Conservation (phyloP, 1,284 basidiomycete species). For the Leccinum solheimii region DNA sequence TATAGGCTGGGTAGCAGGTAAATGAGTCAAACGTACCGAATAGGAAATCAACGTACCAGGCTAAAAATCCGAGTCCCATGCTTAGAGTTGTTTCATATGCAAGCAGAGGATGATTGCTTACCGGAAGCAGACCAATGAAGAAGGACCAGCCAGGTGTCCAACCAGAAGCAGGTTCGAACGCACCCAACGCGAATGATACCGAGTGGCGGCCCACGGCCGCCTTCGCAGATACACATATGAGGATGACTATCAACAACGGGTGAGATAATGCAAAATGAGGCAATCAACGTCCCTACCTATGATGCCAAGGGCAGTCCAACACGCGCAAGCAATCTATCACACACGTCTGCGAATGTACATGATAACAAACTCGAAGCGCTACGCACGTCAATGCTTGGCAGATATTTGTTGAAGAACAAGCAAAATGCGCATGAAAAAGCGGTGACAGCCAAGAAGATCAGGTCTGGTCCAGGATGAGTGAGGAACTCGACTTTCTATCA, state of each 20-base stretch:
- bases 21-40: slow-evolving; percentile 2
- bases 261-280: slow-evolving; percentile 2
- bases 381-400: slow-evolving; percentile 52
- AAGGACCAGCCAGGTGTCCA: slow-evolving; percentile 61
- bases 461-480: slow-evolving; percentile 35
- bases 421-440: slow-evolving; percentile 44
- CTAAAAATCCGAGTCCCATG: slow-evolving; percentile 15
- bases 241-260: slow-evolving; percentile 38
- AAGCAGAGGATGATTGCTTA: slow-evolving; percentile 28
- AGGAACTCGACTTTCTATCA: neutral
- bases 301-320: slow-evolving; percentile 54
- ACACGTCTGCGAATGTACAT: neutral
- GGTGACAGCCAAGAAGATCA: slow-evolving; percentile 52
- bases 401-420: slow-evolving; percentile 46
- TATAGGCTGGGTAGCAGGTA: slow-evolving; percentile 40
- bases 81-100: neutral
- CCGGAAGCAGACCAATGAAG: slow-evolving; percentile 55
- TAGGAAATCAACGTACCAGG: slow-evolving; percentile 35
- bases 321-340: slow-evolving; percentile 47
- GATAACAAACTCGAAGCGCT: neutral
- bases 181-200: slow-evolving; percentile 47
- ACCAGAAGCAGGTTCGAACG: slow-evolving; percentile 53
- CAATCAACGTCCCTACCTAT: slow-evolving; percentile 36
- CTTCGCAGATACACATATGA: slow-evolving; percentile 49
- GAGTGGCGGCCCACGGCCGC: slow-evolving; percentile 49